phyloP scores from a whole-genome alignment of 805 yeast genomes.

The Lipomyces mesembrius region DNA sequence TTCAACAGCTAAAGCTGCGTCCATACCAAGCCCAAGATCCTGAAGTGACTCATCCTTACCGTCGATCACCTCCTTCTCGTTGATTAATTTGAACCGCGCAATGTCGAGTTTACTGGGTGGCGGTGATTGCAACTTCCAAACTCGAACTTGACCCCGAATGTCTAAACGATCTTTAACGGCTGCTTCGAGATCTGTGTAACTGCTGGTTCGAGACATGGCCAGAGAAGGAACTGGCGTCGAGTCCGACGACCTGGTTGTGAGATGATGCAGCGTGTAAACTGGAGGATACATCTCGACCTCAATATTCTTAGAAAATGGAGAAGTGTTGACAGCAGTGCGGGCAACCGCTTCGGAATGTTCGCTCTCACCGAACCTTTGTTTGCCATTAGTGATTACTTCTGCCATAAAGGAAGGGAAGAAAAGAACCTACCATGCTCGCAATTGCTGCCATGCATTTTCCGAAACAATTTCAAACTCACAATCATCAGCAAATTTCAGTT shows the following conservation, averaged over 20 bases:
- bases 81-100: constrained; percentile 11
- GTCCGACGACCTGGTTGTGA: constrained; percentile 9
- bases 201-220: constrained; percentile 26
- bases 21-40: constrained; percentile 22
- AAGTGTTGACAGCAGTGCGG: constrained; percentile 23
- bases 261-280: constrained; percentile 14
- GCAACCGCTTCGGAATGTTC: constrained; percentile 11
- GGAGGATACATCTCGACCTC: constrained; percentile 29
- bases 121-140: constrained; percentile 26
- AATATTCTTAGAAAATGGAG: constrained; percentile 12
- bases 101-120: constrained; percentile 13
- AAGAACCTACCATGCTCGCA: constrained; percentile 28
- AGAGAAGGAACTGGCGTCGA: constrained; percentile 7
- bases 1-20: constrained; percentile 26
- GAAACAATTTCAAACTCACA: constrained; percentile 32
- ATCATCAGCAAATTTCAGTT: constrained; percentile 13
- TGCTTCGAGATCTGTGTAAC: constrained; percentile 14
- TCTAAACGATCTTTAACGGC: constrained; percentile 26
- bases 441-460: constrained; percentile 26
- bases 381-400: neutral
- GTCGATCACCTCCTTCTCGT: constrained; percentile 21
- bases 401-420: neutral
- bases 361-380: constrained; percentile 14
- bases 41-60: constrained; percentile 8
- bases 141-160: constrained; percentile 16